phyloP scores from a whole-genome alignment of 208 protist species.

The Trypanosoma scelopori region DNA sequence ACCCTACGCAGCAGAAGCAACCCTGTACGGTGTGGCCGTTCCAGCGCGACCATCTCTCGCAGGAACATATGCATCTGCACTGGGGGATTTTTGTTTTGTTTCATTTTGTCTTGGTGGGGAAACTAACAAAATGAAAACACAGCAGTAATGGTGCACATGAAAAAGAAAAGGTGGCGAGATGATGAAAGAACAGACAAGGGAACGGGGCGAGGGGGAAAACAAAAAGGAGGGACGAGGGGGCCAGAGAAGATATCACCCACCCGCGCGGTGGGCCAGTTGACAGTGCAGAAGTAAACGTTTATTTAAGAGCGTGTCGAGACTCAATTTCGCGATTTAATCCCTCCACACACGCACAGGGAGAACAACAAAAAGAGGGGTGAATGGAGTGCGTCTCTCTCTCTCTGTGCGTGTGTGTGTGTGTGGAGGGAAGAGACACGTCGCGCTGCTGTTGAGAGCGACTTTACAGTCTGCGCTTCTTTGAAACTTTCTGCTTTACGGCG shows the following conservation, averaged over 20 bases:
- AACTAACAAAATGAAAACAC: too few species aligned
- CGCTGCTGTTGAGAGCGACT: background rate
- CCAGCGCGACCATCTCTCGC: too few species aligned
- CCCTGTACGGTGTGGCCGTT: too few species aligned
- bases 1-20: too few species aligned
- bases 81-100: too few species aligned
- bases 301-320: background rate
- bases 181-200: too few species aligned
- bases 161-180: too few species aligned
- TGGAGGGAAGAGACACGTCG: too few species aligned
- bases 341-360: background rate
- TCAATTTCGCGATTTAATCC: too few species aligned
- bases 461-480: conserved; percentile 17
- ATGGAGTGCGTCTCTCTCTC: background rate
- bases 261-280: background rate
- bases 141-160: too few species aligned
- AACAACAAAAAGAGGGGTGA: background rate
- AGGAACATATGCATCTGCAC: too few species aligned
- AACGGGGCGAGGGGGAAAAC: background rate
- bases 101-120: too few species aligned
- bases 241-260: background rate
- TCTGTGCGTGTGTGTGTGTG: background rate
- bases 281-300: conserved; percentile 2
- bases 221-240: background rate
- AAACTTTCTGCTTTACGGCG: conserved; percentile 26